Conservation (phyloP, 1,284 basidiomycete species). For the Naganishia sp. region DNA sequence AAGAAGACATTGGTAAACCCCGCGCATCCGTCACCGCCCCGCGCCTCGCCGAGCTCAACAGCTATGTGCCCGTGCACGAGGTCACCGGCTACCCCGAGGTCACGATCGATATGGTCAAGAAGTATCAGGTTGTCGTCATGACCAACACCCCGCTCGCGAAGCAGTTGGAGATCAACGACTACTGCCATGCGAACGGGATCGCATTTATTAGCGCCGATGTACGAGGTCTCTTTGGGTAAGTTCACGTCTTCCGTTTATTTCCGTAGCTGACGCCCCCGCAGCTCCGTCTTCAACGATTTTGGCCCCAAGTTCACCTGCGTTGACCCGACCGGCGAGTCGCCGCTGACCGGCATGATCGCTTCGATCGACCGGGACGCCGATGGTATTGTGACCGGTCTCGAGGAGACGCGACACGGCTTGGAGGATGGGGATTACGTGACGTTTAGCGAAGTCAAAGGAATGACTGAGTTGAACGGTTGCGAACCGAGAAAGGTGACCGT, state of each 20-base stretch:
- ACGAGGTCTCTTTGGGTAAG: conserved; percentile 89
- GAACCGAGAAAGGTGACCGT: conserved; percentile 89
- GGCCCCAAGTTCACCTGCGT: conserved; percentile 91
- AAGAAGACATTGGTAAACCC: conserved; percentile 82
- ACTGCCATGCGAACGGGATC: conserved; percentile 83
- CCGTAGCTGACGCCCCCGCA: conserved; percentile 45
- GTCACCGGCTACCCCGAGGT: conserved; percentile 72
- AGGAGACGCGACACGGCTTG: conserved; percentile 95
- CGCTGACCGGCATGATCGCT: conserved; percentile 92
- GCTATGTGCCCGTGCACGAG: conserved; percentile 91
- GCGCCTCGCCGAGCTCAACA: conserved; percentile 92
- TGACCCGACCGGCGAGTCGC: conserved; percentile 92
- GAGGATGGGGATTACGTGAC: conserved; percentile 98
- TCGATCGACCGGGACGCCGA: conserved; percentile 75
- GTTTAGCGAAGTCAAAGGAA: conserved; percentile 96
- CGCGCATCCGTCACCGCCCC: conserved; percentile 83
- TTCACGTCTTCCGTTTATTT: conserved; percentile 26
- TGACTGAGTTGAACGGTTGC: conserved; percentile 85
- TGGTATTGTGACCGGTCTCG: conserved; percentile 91
- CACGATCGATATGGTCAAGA: conserved; percentile 73
- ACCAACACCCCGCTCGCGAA: conserved; percentile 75
- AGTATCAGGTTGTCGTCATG: conserved; percentile 91
- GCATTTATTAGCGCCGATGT: conserved; percentile 92
- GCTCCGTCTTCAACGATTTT: conserved; percentile 94
- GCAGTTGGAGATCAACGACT: conserved; percentile 93